Base-by-base conservation (phyloP, 1,139 yeast species). In the Blastobotrys serpentis region DNA sequence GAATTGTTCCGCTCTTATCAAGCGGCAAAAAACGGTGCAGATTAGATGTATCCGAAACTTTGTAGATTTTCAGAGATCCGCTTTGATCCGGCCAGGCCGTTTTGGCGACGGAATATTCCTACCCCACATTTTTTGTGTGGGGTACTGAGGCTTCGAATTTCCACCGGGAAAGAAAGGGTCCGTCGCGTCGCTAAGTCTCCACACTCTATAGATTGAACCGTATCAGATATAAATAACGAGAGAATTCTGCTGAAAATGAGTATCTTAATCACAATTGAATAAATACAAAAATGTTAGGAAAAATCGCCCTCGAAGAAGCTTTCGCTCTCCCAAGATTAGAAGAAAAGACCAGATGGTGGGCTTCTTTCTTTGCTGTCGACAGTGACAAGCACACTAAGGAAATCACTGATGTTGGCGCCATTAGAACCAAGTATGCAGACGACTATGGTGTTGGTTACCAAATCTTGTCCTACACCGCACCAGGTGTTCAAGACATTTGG, bases 231-330 rank as follows among this genome's bases (percentile, higher is more conserved):
- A 10, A 23, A 23, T 23, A 23, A 23, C 26, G 26, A n/a, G n/a
- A n/a, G n/a, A n/a, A n/a, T n/a, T n/a, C n/a, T n/a, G n/a, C n/a
- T n/a, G n/a, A n/a, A n/a, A n/a, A n/a, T n/a, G n/a, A n/a, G n/a
- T n/a, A n/a, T n/a, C n/a, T n/a, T n/a, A n/a, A n/a, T n/a, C n/a
- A n/a, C 26, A 23, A 23, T 23, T 23, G 26, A 33, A 10, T 14
- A 7, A 14, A 13, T 5, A 4, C 18, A 42, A 42, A 11, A 16
- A 45, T 45, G 48, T 26, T 41, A n/a, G 48, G 48, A 19, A 45
- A 45, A 45, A 45, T 45, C 16, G 48, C 48, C 18, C 46, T 45
- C 22, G 48, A 45, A 21, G 48, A 45, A 26, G 48, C 48, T 8
- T 45, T 45, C 23, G 45, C 48, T 32, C 22, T 45, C 14, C 48